phyloP scores from a whole-genome alignment of 768 basidiomycete species.

The Phanerochaete sordida region DNA sequence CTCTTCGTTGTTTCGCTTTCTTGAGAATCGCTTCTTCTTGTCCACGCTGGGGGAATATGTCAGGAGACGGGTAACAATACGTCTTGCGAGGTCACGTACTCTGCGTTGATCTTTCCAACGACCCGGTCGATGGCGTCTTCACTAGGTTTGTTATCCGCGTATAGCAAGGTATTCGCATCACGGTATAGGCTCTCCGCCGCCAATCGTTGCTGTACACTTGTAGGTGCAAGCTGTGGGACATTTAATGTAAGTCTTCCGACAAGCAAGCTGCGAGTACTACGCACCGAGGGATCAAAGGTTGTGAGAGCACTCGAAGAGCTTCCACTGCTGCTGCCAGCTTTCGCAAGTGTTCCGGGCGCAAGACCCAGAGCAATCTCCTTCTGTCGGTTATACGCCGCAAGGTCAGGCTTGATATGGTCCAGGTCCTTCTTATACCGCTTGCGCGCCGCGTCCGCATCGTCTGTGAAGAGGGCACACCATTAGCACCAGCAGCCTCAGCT shows the following conservation, averaged over 20 bases:
- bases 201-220: slow-evolving; percentile 59
- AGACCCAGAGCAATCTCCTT: slow-evolving; percentile 83
- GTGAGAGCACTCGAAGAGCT: slow-evolving; percentile 39
- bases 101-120: slow-evolving; percentile 86
- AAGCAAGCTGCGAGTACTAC: too few species aligned
- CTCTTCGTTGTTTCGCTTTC: slow-evolving; percentile 87
- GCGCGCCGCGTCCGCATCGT: slow-evolving; percentile 86
- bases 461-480: slow-evolving; percentile 37
- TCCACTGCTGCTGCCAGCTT: slow-evolving; percentile 27
- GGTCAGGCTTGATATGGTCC: slow-evolving; percentile 82
- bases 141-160: slow-evolving; percentile 91
- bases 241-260: slow-evolving; percentile 17
- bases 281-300: slow-evolving; percentile 50
- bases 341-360: slow-evolving; percentile 60
- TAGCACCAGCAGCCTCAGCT: slow-evolving; percentile 3
- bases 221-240: slow-evolving; percentile 42
- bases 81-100: slow-evolving; percentile 53
- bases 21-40: slow-evolving; percentile 85
- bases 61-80: slow-evolving; percentile 6
- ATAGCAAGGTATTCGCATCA: slow-evolving; percentile 89
- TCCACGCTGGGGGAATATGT: slow-evolving; percentile 66
- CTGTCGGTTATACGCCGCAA: slow-evolving; percentile 83
- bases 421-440: slow-evolving; percentile 91
- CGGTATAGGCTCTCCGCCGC: slow-evolving; percentile 85
- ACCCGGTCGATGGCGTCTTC: slow-evolving; percentile 96